Conservation (phyloP, 139 green algal genomes). For the Prasinococcaceae sp. region DNA sequence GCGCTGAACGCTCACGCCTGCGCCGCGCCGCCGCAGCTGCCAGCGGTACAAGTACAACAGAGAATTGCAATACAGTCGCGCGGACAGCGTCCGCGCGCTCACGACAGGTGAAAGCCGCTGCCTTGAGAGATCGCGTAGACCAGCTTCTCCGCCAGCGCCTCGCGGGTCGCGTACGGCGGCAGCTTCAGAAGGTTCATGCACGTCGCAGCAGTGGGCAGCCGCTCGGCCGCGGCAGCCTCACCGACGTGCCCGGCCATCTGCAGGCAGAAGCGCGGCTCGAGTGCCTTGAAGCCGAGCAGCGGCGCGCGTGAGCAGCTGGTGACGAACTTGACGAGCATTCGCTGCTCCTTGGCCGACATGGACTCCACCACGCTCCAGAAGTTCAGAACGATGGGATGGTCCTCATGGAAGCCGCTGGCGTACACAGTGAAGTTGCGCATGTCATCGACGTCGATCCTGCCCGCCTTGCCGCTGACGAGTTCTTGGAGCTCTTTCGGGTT, state of each 20-base stretch:
- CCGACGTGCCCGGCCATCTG: slow-evolving; percentile 26
- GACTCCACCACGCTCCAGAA: slow-evolving; percentile 58
- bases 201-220: slow-evolving; percentile 79
- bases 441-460: slow-evolving; percentile 64
- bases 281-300: slow-evolving; percentile 77
- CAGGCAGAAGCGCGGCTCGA: slow-evolving; percentile 76
- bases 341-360: slow-evolving; percentile 14
- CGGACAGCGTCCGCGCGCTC: too few relatives aligned
- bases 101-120: slow-evolving; percentile 76
- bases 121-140: slow-evolving; percentile 61
- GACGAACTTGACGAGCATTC: slow-evolving; percentile 64
- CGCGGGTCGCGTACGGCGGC: slow-evolving; percentile 57
- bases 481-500: slow-evolving; percentile 58
- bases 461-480: slow-evolving; percentile 55
- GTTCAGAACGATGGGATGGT: slow-evolving; percentile 60
- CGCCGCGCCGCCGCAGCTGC: too few relatives aligned
- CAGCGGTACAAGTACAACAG: too few relatives aligned
- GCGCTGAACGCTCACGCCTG: too few relatives aligned
- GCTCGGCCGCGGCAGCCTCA: slow-evolving; percentile 29
- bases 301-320: slow-evolving; percentile 67
- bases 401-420: slow-evolving; percentile 22
- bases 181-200: slow-evolving; percentile 98
- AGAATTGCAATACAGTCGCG: too few relatives aligned
- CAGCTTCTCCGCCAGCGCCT: slow-evolving; percentile 61
- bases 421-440: slow-evolving; percentile 47